Evolutionary conservation across 441 rosid species (phyloP), one percentile per base, ranked within the genome.

Genomic region (Macaranga tanarius): DNA sequence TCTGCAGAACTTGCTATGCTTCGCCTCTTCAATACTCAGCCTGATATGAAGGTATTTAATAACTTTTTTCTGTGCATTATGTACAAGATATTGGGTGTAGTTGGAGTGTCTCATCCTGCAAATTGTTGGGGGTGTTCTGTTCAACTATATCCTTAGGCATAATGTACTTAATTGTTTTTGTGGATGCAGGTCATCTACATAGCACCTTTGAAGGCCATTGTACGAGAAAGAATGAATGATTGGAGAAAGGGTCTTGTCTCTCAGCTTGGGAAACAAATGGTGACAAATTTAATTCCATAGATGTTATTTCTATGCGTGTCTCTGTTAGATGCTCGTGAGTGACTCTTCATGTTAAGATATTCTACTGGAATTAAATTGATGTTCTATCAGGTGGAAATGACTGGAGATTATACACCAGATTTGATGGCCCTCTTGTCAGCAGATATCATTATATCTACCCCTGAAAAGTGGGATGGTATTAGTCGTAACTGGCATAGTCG

Each of bases 391-490:
- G 99, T 96, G 74, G 99, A 96, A 82, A 93, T 96, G 99, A 96
- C 99, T 10, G 99, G 99, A 86, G 99, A 96, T 85, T 88, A 92
- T 82, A 96, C 99, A 73, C 99, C 99, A 67, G 98, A 96, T 86
- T 80, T 92, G 86, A 89, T 87, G 83, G 97, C 98, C 76, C 96
- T 96, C 66, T 84, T 96, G 83, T 96, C 99, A 31, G 99, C 99
- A 55, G 98, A 96, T 85, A 88, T 96, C 77, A 96, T 96, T 66
- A 89, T 96, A 82, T 90, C 99, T 48, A 96, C 99, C 76, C 99
- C 99, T 72, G 99, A 96, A 78, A 96, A 96, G 83, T 96, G 99
- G 99, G 99, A 96, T 85, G 99, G 99, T 68, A 96, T 96, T 62
- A 96, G 99, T 83, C 99, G 99, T 70, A 96, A 96, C 76, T 96